Evolutionary conservation across 345 rosid genomes (phyloP).

Genomic region (Arabidopsis thaliana): DNA sequence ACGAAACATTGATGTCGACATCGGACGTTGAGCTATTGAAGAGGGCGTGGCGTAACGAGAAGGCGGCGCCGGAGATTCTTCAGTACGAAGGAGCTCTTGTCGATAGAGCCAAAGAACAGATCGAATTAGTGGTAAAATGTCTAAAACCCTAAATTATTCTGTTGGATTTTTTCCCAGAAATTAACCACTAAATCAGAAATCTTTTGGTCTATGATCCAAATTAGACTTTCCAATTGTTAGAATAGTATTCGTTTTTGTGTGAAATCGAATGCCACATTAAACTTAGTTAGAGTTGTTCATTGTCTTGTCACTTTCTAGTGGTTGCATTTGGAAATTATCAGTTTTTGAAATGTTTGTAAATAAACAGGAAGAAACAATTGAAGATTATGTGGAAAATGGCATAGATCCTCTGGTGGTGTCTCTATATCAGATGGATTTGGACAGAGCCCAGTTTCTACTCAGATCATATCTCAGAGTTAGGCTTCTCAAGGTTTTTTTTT

Average conservation of each 20-base stretch:
- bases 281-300: not conserved
- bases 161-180: not conserved
- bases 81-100: conserved; percentile 59
- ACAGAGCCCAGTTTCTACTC: conserved; percentile 76
- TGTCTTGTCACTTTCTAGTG: not conserved
- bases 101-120: conserved; percentile 15
- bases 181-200: not conserved
- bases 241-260: too few relatives aligned
- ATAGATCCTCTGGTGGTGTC: conserved; percentile 74
- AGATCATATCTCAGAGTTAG: conserved; percentile 91
- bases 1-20: conserved; percentile 64
- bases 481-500: conserved; percentile 67
- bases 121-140: conserved; percentile 7
- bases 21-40: conserved; percentile 73
- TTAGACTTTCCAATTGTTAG: not conserved
- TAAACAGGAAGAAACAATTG: conserved; percentile 43
- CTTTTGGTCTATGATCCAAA: not conserved
- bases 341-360: not conserved
- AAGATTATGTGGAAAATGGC: conserved; percentile 34
- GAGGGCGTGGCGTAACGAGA: conserved; percentile 91
- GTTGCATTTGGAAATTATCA: not conserved
- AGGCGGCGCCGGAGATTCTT: conserved; percentile 90
- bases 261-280: not conserved
- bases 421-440: conserved; percentile 88
- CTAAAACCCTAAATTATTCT: not conserved